A percentile compares a stretch with the other conserved stretches of the same genome.
These are phyloP conservation scores for Aspergillus taichungensis DNA, from an alignment of 495 filamentous ascomycete genomes.

Conservation along the genomic window DNA sequence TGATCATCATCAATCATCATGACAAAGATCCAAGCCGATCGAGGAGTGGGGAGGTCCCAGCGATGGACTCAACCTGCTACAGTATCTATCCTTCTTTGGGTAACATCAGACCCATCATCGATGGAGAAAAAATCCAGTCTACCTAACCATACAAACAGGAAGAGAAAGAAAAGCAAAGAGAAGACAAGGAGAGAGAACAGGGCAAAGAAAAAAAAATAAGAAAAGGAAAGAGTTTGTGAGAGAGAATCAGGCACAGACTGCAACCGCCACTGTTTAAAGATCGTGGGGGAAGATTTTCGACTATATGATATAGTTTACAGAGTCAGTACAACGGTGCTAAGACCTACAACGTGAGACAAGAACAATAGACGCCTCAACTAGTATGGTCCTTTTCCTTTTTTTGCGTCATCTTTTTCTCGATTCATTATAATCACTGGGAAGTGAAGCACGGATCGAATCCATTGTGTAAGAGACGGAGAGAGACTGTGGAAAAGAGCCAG, in stretches of 20 bases:
- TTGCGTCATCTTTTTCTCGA: conserved; percentile 1
- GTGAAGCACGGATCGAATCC: conserved; percentile 1
- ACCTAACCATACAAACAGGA: background rate
- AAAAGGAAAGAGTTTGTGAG: no score
- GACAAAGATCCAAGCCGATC: background rate
- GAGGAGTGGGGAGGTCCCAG: conserved; percentile 5
- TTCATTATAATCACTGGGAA: background rate
- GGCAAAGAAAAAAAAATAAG: no score
- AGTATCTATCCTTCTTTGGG: conserved; percentile 10
- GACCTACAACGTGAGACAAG: no score
- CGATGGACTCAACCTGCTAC: conserved; percentile 2
- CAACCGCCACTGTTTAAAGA: conserved; percentile 11
- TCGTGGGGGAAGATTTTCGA: conserved; percentile 20
- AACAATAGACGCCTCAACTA: no score
- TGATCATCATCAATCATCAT: background rate
- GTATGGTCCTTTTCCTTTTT: background rate
- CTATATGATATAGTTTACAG: conserved; percentile 8
- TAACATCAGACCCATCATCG: conserved; percentile 10
- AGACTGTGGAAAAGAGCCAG: conserved; percentile 1
- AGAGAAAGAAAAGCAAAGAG: background rate
- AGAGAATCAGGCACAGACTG: background rate
- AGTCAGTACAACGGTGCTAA: no score
- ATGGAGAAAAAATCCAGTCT: conserved; percentile 4
- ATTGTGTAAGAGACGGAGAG: conserved; percentile 7
- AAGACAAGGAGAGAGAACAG: conserved; percentile 2